These are phyloP conservation scores for Pestalotiopsis sp. DNA, from an alignment of 2,329 filamentous ascomycete species.

Conservation along the genomic window DNA sequence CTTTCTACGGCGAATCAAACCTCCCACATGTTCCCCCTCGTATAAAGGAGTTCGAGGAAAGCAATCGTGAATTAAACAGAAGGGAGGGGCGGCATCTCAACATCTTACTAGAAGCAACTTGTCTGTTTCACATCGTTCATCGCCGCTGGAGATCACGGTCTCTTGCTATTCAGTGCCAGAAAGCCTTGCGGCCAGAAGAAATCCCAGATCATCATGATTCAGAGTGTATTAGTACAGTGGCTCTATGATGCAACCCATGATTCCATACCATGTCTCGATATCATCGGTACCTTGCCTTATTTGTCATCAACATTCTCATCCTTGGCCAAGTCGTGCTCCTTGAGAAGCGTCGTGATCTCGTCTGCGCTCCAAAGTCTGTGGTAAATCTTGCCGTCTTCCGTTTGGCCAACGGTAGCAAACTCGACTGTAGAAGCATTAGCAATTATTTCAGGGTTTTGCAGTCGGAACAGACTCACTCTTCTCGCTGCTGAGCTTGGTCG, in stretches of 20 bases:
- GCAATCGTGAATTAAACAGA: neutral
- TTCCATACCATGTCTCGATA: constrained; percentile 5
- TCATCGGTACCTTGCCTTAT: constrained; percentile 31
- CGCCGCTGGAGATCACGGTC: neutral
- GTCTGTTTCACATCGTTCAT: neutral
- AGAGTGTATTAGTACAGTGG: constrained; percentile 15
- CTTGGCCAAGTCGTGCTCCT: constrained; percentile 94
- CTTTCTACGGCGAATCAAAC: too few species aligned
- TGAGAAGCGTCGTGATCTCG: constrained; percentile 90
- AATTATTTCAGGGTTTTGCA: neutral
- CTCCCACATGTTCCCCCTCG: too few species aligned
- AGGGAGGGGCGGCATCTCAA: neutral
- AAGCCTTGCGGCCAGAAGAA: neutral
- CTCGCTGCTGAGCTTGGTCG: constrained; percentile 96
- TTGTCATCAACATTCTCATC: constrained; percentile 71
- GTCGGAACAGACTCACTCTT: constrained; percentile 72
- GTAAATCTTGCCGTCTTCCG: constrained; percentile 93
- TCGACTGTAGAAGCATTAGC: constrained; percentile 65
- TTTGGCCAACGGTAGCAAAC: constrained; percentile 96
- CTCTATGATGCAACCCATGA: constrained; percentile 15
- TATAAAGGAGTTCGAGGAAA: neutral
- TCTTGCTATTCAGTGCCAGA: neutral
- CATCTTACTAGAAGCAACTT: neutral
- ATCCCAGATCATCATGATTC: constrained; percentile 5
- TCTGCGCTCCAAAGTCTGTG: constrained; percentile 97